phyloP scores from a whole-genome alignment of 495 filamentous ascomycete species.

The Amphirosellinia nigrospora region DNA sequence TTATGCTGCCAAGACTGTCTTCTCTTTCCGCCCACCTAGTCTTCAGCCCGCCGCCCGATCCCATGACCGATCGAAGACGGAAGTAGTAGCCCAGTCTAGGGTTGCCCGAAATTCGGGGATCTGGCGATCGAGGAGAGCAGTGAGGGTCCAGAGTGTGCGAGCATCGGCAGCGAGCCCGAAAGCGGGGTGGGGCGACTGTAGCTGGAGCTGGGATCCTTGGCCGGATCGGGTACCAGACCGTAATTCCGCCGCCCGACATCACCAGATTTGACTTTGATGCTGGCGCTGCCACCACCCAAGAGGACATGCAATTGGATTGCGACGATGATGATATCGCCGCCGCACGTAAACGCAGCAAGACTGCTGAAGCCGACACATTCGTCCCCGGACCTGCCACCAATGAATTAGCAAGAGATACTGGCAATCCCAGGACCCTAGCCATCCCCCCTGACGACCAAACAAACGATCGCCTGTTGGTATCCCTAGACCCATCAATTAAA shows the following conservation, averaged over 20 bases:
- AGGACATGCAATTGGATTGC: slow-evolving; percentile 34
- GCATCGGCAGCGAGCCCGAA: slow-evolving; percentile 12
- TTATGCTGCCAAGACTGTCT: slow-evolving; percentile 30
- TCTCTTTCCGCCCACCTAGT: slow-evolving; percentile 46
- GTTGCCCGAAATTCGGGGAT: slow-evolving; percentile 70
- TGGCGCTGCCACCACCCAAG: slow-evolving; percentile 24
- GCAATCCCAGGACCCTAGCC: not conserved
- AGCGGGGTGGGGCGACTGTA: slow-evolving; percentile 53
- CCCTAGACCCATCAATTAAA: slow-evolving; percentile 39
- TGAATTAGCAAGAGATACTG: slow-evolving; percentile 10
- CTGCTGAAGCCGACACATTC: slow-evolving; percentile 34
- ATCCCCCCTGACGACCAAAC: slow-evolving; percentile 27
- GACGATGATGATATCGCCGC: slow-evolving; percentile 33
- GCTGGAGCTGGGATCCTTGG: slow-evolving; percentile 22
- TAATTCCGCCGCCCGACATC: slow-evolving; percentile 27
- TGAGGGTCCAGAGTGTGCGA: slow-evolving; percentile 37
- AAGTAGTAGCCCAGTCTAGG: slow-evolving; percentile 64
- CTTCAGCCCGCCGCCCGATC: slow-evolving; percentile 32
- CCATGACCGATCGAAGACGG: slow-evolving; percentile 43
- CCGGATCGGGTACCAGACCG: slow-evolving; percentile 1
- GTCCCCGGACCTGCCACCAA: slow-evolving; percentile 28
- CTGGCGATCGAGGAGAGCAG: slow-evolving; percentile 52
- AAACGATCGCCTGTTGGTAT: slow-evolving; percentile 29
- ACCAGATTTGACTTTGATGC: slow-evolving; percentile 36
- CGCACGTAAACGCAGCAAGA: slow-evolving; percentile 47